Percentiles rank a stretch among this genome's conserved stretches.
These are phyloP conservation scores for Aspergillus piperis DNA, from an alignment of 2,329 filamentous ascomycete genomes.

Conservation along the genomic window DNA sequence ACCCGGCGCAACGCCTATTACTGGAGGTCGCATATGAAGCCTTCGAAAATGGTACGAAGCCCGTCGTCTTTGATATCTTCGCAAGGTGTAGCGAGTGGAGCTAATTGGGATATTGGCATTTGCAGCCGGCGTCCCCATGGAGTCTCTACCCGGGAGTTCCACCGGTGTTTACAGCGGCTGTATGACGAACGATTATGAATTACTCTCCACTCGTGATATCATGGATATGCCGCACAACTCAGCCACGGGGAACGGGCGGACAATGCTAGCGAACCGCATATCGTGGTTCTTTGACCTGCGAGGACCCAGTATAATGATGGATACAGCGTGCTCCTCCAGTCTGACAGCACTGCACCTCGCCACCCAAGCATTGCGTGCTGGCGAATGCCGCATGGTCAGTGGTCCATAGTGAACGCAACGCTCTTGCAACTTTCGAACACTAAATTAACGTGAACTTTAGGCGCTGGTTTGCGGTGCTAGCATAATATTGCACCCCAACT, in stretches of 20 bases:
- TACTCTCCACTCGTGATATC: constrained; percentile 29
- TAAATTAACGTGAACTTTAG: no score
- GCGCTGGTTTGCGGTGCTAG: constrained; percentile 37
- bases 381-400: constrained; percentile 18
- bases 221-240: constrained; percentile 25
- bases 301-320: constrained; percentile 40
- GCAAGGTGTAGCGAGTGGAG: no score
- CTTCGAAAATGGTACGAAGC: constrained; percentile 26
- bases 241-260: constrained; percentile 28
- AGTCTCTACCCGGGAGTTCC: constrained; percentile 25
- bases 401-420: neutral
- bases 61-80: no score
- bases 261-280: constrained; percentile 40
- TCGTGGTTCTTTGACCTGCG: constrained; percentile 40
- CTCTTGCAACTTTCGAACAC: no score
- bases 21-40: constrained; percentile 31
- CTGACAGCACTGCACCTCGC: constrained; percentile 30
- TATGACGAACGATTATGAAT: constrained; percentile 32
- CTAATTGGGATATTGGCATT: no score
- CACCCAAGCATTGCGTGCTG: constrained; percentile 22
- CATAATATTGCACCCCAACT: constrained; percentile 33
- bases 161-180: constrained; percentile 32
- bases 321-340: constrained; percentile 42
- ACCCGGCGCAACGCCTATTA: constrained; percentile 24
- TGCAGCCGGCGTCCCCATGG: constrained; percentile 29